Percentiles rank a stretch among this genome's conserved stretches.
phyloP scores from a whole-genome alignment of 805 yeast species.

The Candida multigemmis region DNA sequence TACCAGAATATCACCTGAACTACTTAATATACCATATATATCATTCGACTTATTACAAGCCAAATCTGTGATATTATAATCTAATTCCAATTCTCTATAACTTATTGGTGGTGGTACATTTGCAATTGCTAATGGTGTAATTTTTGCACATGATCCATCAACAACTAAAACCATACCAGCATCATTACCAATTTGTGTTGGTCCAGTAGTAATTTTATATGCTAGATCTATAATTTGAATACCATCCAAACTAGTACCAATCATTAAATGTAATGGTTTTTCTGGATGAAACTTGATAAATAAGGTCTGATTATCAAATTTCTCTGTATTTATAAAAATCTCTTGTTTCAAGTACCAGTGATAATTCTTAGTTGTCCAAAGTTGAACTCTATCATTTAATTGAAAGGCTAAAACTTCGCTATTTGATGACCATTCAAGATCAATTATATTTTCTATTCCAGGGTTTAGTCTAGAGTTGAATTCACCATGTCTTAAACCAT shows the following conservation, averaged over 20 bases:
- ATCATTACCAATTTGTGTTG: constrained; percentile 59
- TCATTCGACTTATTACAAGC: constrained; percentile 58
- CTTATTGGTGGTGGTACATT: constrained; percentile 94
- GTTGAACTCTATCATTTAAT: constrained; percentile 52
- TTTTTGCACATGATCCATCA: constrained; percentile 62
- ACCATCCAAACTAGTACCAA: constrained; percentile 39
- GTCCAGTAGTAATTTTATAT: constrained; percentile 55
- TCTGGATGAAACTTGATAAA: constrained; percentile 83
- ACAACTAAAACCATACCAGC: constrained; percentile 72
- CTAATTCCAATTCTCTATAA: constrained; percentile 52
- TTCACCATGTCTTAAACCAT: constrained; percentile 87
- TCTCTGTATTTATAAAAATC: constrained; percentile 23
- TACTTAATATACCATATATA: constrained; percentile 47
- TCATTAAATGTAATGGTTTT: constrained; percentile 65
- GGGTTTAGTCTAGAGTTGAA: constrained; percentile 60
- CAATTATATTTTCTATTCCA: constrained; percentile 32
- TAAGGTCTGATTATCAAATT: constrained; percentile 18
- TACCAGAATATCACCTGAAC: constrained; percentile 20
- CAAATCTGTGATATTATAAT: constrained; percentile 47
- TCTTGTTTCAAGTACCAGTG: constrained; percentile 95
- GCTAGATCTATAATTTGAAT: constrained; percentile 64
- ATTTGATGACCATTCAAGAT: constrained; percentile 71
- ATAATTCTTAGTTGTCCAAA: constrained; percentile 89
- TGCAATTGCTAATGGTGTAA: constrained; percentile 79
- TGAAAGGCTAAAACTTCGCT: constrained; percentile 73